Base-by-base conservation (phyloP, 306 rosid species). In the Vigna reflexopilosa region DNA sequence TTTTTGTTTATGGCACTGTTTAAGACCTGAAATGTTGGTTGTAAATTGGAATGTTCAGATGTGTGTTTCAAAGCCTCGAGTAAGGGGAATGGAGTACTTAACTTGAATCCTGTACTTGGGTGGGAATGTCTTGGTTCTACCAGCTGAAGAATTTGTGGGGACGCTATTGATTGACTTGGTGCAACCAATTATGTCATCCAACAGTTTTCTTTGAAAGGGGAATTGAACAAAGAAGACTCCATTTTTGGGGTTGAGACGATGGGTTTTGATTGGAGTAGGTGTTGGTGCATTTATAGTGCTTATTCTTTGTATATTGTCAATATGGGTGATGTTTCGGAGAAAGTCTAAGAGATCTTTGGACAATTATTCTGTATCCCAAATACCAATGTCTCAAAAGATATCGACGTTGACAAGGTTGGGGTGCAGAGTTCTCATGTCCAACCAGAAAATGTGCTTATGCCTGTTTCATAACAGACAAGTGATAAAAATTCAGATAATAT, bases 331-430 rank as follows among this genome's bases (percentile, higher is more conserved):
- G 79, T 94, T 87, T 75, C 86, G 95, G 85, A 87, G 95, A 80
- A 94, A 88, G 78, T 90, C 92, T 78, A 85, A 84, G 87, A 89
- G 87, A 89, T 88, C 93, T 4, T 20, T 84, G 17, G 92, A 89
- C 64, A 87, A 84, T 64, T 86, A 82, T 79, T 65, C 91, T 62
- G 50, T 66, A 81, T 87, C 86, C 85, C 96, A 92, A 81, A 94
- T 94, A 84, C 97, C 98, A 17, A 90, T 84, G 81, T 89, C 77
- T 82, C 97, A 0, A 94, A 94, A 85, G 98, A 92, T 83, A 92
- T 94, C 68, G 85, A 86, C 82, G 89, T 94, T 73, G 98, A 94
- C 77, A 88, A 79, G 81, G 88, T 89, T 56, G 95, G 90, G 56
- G 85, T 80, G 83, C 92, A 87, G 86, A 77, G 75, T 83, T 85